A percentile compares a stretch with the other conserved stretches of the same genome.
phyloP scores from a whole-genome alignment of 768 basidiomycete genomes.

The Pleurotus pulmonarius region DNA sequence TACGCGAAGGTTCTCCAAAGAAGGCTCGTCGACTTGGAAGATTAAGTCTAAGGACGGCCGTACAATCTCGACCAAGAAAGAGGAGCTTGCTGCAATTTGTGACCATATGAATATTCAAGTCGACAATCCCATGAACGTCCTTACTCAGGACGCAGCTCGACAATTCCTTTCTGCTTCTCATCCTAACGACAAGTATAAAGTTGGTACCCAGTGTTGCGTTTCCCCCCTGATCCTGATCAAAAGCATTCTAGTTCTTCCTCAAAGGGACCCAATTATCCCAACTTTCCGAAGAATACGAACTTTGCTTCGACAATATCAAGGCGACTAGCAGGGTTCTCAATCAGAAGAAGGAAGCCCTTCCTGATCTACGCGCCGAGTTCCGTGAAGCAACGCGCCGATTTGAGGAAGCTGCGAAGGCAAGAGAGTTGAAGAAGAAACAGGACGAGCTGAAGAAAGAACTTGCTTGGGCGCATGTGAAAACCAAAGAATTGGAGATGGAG shows the following conservation, averaged over 20 bases:
- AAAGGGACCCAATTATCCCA: slow-evolving; percentile 89
- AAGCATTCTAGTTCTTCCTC: slow-evolving; percentile 74
- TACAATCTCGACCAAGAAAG: slow-evolving; percentile 70
- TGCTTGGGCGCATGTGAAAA: slow-evolving; percentile 82
- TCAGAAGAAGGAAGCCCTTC: slow-evolving; percentile 73
- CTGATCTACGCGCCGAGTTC: slow-evolving; percentile 63
- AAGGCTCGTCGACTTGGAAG: slow-evolving; percentile 77
- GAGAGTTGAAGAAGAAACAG: slow-evolving; percentile 63
- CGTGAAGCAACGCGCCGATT: slow-evolving; percentile 57
- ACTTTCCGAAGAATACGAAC: slow-evolving; percentile 82
- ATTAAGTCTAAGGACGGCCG: slow-evolving; percentile 69
- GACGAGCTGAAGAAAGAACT: slow-evolving; percentile 75
- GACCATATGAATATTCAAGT: slow-evolving; percentile 97
- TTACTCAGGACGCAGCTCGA: slow-evolving; percentile 71
- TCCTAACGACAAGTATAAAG: slow-evolving; percentile 86
- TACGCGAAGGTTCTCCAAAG: slow-evolving; percentile 74
- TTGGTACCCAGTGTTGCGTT: slow-evolving; percentile 25
- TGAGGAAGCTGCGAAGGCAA: slow-evolving; percentile 70
- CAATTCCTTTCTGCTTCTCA: slow-evolving; percentile 85
- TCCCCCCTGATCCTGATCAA: background rate
- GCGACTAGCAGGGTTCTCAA: slow-evolving; percentile 61
- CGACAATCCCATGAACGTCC: slow-evolving; percentile 93
- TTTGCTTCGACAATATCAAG: slow-evolving; percentile 68
- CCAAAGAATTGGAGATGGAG: slow-evolving; percentile 56
- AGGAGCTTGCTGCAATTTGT: slow-evolving; percentile 84